Percentiles rank a stretch among this genome's conserved stretches.
Evolutionary conservation across 2,329 filamentous ascomycete genomes (phyloP).

Genomic region (Calonectria naviculata): DNA sequence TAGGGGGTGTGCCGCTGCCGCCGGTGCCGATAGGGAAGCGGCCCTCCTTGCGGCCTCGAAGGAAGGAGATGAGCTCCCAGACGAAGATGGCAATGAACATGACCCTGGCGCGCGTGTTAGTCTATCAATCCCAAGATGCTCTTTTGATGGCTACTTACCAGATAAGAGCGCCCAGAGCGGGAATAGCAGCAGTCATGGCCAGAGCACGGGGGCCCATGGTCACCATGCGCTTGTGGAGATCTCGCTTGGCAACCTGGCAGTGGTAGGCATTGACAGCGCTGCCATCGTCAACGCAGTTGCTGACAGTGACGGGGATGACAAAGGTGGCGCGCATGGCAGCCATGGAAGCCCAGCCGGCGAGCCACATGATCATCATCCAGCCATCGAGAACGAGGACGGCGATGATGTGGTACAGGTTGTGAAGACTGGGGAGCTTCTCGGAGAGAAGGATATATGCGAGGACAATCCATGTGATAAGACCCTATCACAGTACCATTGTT

Average conservation of each 20-base stretch:
- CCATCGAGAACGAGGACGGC: conserved; percentile 57
- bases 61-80: conserved; percentile 48
- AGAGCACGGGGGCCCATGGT: conserved; percentile 50
- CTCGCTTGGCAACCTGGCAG: conserved; percentile 44
- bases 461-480: conserved; percentile 58
- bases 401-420: conserved; percentile 54
- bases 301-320: conserved; percentile 43
- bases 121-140: neutral
- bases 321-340: conserved; percentile 53
- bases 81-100: conserved; percentile 52
- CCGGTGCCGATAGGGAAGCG: conserved; percentile 43
- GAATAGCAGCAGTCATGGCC: conserved; percentile 51
- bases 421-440: conserved; percentile 51
- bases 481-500: conserved; percentile 40
- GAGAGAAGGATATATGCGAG: conserved; percentile 54
- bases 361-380: conserved; percentile 59
- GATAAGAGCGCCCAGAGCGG: conserved; percentile 56
- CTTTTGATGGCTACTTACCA: conserved; percentile 45
- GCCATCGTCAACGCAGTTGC: conserved; percentile 50
- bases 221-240: conserved; percentile 35
- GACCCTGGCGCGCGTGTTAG: conserved; percentile 42
- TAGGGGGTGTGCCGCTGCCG: neutral
- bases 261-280: conserved; percentile 51
- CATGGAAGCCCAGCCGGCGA: conserved; percentile 54
- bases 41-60: conserved; percentile 51